Conservation (phyloP, 225 moss, liverwort and hornwort species). For the Physcomitrellopsis africana region DNA sequence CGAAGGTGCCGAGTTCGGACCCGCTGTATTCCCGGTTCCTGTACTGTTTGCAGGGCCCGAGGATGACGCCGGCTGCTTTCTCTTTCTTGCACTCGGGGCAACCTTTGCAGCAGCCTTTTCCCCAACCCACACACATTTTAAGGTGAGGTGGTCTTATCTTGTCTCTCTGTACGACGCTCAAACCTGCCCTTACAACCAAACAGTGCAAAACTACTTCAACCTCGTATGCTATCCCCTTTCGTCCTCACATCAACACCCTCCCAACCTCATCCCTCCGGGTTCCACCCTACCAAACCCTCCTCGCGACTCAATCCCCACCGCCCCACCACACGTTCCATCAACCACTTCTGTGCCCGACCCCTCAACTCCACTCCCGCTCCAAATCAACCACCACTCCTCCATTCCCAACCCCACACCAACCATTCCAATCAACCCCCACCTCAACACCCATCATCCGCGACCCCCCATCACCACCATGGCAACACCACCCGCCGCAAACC, state of each 20-base stretch:
- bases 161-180: conserved; percentile 63
- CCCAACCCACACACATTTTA: conserved; percentile 74
- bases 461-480: too few species aligned
- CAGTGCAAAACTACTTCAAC: conserved; percentile 66
- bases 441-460: too few species aligned
- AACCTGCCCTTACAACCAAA: conserved; percentile 67
- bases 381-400: too few species aligned
- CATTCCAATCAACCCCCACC: too few species aligned
- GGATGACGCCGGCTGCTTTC: conserved; percentile 98
- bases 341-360: too few species aligned
- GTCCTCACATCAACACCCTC: conserved; percentile 32
- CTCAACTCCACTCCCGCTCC: too few species aligned
- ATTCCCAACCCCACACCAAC: too few species aligned
- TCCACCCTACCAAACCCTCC: conserved; percentile 30
- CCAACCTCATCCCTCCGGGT: conserved; percentile 33
- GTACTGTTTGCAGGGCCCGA: conserved; percentile 99
- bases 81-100: conserved; percentile 89
- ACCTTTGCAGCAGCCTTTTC: conserved; percentile 94
- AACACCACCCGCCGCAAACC: too few species aligned
- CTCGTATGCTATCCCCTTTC: conserved; percentile 45
- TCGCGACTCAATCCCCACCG: conserved; percentile 22
- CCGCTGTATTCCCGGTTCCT: conserved; percentile 97
- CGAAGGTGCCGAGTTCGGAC: conserved; percentile 98
- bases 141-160: conserved; percentile 71
- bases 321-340: too few species aligned